Base-by-base conservation (phyloP, 371 early-diverging fungal genomes). In the Saksenaea oblongispora region DNA sequence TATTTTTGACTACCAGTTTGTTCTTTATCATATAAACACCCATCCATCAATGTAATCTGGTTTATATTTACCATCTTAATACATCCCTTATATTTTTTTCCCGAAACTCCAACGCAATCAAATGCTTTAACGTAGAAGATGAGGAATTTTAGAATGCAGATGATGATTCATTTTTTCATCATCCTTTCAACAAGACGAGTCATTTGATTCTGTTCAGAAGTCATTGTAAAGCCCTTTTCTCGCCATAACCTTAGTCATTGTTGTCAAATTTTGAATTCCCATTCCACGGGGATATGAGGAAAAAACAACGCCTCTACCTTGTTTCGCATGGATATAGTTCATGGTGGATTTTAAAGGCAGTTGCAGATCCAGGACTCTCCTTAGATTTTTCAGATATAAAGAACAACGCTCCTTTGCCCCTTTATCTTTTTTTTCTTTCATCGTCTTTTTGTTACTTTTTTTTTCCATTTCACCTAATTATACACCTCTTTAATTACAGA, bases 301-400 rank as follows among this genome's bases (percentile, higher is more conserved):
- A 31, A 31, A 31, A 41, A 22, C 3, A 17, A 5, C n/a, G 18
- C 22, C 22, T 22, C 22, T 47, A 1, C 11, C 51, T 24, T 22
- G 17, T 22, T 47, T 26, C 51, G 51, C 51, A 22, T 47, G 51
- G n/a, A 47, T 47, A 47, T 41, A 17, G 22, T 47, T 22, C 7
- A 47, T 47, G 51, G 22, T 22, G 24, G 51, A 47, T 47, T 47
- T 22, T 22, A 47, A 47, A 47, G 24, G 51, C 51, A 47, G 51
- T 47, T 47, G 51, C 51, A 47, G 51, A 47, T 47, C 51, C 51
- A 47, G 51, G 51, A 22, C 51, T 47, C 51, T 47, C 51, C 51
- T 47, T 47, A 47, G 51, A 47, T 47, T 47, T 47, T 47, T 22
- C 51, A 47, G 51, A 47, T 47, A 47, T 47, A 47, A 47, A 47